phyloP scores from a whole-genome alignment of 306 rosid genomes.

The Cicer arietinum region DNA sequence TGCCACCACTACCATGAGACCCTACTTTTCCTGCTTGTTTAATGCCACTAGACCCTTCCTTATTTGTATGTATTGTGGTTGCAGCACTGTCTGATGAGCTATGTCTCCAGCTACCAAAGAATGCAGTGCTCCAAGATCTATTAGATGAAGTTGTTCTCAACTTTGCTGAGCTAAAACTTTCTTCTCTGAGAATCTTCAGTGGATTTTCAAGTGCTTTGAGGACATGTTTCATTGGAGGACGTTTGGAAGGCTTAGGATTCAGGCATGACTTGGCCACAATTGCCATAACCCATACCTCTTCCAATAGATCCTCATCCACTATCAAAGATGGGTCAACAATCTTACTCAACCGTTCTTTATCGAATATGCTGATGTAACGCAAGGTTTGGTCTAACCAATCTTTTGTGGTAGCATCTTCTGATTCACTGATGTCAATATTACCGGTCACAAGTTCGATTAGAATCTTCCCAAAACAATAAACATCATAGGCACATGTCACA shows the following conservation, averaged over 20 bases:
- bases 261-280: conserved; percentile 94
- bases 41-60: conserved; percentile 51
- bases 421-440: conserved; percentile 69
- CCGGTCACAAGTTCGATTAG: conserved; percentile 92
- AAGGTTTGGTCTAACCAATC: conserved; percentile 79
- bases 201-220: conserved; percentile 97
- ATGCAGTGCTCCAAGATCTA: conserved; percentile 81
- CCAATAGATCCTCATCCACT: conserved; percentile 85
- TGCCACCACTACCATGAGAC: conserved; percentile 78
- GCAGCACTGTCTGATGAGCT: conserved; percentile 76
- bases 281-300: conserved; percentile 97
- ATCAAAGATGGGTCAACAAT: conserved; percentile 84
- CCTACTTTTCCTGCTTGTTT: conserved; percentile 72
- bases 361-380: conserved; percentile 64
- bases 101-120: conserved; percentile 90
- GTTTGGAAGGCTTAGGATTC: conserved; percentile 76
- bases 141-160: conserved; percentile 85
- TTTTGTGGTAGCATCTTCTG: conserved; percentile 66
- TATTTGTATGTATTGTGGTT: conserved; percentile 47
- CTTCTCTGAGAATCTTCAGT: conserved; percentile 85
- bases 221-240: conserved; percentile 88
- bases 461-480: conserved; percentile 86
- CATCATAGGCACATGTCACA: conserved; percentile 70
- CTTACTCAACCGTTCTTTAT: conserved; percentile 69
- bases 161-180: conserved; percentile 70